phyloP scores from a whole-genome alignment of 2,329 filamentous ascomycete genomes.

The Podosphaera fusca region DNA sequence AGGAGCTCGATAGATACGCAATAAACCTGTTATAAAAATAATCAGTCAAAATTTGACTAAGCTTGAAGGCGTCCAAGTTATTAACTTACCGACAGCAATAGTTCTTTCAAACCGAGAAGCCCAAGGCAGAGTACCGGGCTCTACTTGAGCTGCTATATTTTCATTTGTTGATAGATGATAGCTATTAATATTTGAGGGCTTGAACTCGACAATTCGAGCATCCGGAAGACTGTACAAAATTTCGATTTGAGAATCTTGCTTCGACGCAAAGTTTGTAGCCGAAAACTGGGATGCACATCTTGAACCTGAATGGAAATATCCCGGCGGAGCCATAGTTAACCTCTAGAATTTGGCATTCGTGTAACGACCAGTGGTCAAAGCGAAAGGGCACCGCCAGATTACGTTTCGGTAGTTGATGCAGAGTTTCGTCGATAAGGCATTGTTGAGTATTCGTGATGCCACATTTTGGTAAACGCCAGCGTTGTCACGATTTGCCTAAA shows the following conservation, averaged over 20 bases:
- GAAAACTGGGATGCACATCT: conserved; percentile 12
- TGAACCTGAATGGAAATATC: not conserved
- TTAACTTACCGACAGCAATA: conserved; percentile 44
- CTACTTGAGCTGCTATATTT: conserved; percentile 17
- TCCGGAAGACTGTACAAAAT: conserved; percentile 14
- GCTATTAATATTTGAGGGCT: conserved; percentile 7
- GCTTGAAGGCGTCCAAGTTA: not conserved
- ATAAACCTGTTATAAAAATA: conserved; percentile 28
- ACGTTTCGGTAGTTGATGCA: too few species aligned
- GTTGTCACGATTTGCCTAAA: too few species aligned
- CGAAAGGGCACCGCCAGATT: too few species aligned
- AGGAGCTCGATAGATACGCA: conserved; percentile 68
- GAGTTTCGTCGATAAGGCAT: too few species aligned
- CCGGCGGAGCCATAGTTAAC: too few species aligned
- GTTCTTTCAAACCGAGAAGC: conserved; percentile 56
- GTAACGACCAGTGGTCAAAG: too few species aligned
- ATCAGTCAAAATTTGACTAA: conserved; percentile 2
- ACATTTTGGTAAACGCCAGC: too few species aligned
- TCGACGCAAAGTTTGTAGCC: conserved; percentile 4
- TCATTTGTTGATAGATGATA: conserved; percentile 9
- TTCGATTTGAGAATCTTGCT: conserved; percentile 14
- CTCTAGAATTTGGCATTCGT: too few species aligned
- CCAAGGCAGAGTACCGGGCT: conserved; percentile 47
- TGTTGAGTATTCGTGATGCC: too few species aligned
- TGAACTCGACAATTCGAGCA: conserved; percentile 31